phyloP scores from a whole-genome alignment of 192 early-diverging fungal species.

The Pilaira anomala region DNA sequence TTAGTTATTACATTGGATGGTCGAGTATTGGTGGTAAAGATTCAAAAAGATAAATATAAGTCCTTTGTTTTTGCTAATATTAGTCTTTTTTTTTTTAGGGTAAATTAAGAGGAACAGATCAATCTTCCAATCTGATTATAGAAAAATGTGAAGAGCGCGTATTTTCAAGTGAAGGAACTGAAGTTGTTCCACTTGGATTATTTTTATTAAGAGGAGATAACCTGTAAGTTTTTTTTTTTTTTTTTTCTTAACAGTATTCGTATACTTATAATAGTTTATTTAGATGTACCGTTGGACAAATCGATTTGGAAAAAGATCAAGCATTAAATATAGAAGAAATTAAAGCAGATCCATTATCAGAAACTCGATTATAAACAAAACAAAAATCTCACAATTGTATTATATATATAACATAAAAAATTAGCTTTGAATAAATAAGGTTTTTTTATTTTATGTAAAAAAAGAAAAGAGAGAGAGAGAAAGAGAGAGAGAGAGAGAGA shows the following conservation, averaged over 20 bases:
- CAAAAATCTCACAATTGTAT: neutral
- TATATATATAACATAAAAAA: too few species aligned
- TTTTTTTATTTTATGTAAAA: too few species aligned
- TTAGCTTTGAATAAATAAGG: too few species aligned
- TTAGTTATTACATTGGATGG: conserved; percentile 41
- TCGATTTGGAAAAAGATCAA: conserved; percentile 37
- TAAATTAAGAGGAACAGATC: conserved; percentile 52
- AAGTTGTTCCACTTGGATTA: conserved; percentile 46
- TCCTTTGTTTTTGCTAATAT: too few species aligned
- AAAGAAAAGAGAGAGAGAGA: too few species aligned
- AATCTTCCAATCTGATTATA: conserved; percentile 52
- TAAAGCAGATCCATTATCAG: conserved; percentile 30
- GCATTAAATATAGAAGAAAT: conserved; percentile 34
- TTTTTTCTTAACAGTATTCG: too few species aligned
- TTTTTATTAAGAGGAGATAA: conserved; percentile 56
- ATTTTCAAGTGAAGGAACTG: conserved; percentile 48
- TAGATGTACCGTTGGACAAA: conserved; percentile 38
- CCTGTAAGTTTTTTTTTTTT: conserved; percentile 40
- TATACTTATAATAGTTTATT: neutral
- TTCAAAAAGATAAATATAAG: neutral
- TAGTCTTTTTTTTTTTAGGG: conserved; percentile 36
- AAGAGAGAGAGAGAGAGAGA: too few species aligned
- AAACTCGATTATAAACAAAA: neutral
- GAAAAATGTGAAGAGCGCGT: conserved; percentile 49
- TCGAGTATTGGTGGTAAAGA: conserved; percentile 40